Evolutionary conservation across 2,329 filamentous ascomycete species (phyloP), one percentile per base, ranked within the genome.

Genomic region (Venturia asperata): DNA sequence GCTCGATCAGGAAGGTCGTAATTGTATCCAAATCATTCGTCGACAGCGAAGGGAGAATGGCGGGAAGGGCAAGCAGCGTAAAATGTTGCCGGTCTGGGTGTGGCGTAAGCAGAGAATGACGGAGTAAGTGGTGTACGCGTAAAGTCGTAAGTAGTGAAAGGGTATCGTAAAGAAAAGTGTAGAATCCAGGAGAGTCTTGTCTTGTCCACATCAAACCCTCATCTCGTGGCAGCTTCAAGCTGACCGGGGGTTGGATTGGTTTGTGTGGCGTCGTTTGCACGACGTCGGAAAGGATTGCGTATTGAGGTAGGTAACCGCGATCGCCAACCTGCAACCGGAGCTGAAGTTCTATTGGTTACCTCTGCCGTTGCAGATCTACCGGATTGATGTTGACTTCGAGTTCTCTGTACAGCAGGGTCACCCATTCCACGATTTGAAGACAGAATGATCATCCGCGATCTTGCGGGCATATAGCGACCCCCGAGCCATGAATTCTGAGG

Each of bases 161-260:
- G 73, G 79, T 3, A 71, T 75, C 61, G 75, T 78, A 5, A 68
- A 72, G 27, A 77, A 78, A 63, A 73, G 74, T 0, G 72, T 76
- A 41, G 69, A 69, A 5, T 65, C n/a, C 71, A 71, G 24, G 68
- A 73, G 19, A 72, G 70, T 1, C 73, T 37, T 58, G 52, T 58
- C 19, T 27, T 58, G 13, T 5, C 37, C 37, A 30, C 15, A n/a
- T 17, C n/a, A n/a, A 58, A n/a, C 1, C 30, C 27, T 63, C 24
- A 63, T 63, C 62, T 63, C 34, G 42, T 41, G n/a, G 43, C 74
- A 61, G 74, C 73, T 67, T 76, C 74, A 55, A 76, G 74, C 67
- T 76, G 74, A 49, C 67, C 68, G n/a, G 74, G 74, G 3, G 74
- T 75, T 34, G 72, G 70, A 49, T 72, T 70, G 11, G 69, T 55